Percentiles rank a stretch among this genome's conserved stretches.
Evolutionary conservation across 352 stramenopile species (phyloP).

Genomic region (Phytophthora podocarpi): DNA sequence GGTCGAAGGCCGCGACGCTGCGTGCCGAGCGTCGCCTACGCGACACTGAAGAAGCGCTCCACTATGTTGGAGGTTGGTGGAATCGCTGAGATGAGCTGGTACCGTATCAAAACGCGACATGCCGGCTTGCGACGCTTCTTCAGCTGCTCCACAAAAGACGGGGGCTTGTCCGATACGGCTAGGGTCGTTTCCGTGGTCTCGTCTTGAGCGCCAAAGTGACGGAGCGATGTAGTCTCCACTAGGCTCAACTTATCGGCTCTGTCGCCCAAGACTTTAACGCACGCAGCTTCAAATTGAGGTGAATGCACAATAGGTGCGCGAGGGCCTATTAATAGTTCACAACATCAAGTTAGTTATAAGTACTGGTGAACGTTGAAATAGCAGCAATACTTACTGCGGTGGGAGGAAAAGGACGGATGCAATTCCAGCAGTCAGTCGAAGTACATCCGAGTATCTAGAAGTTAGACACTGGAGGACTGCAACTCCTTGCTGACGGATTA

Average conservation of each 20-base stretch:
- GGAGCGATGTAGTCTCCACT: background rate
- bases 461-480: background rate
- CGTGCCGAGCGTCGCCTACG: background rate
- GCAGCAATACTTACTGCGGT: background rate
- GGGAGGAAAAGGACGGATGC: background rate
- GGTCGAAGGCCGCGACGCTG: background rate
- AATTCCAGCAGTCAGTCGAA: too few relatives aligned
- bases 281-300: background rate
- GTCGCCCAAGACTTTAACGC: background rate
- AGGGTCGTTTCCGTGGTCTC: background rate
- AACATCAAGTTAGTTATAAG: background rate
- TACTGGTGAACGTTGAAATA: too few relatives aligned
- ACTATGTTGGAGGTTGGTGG: background rate
- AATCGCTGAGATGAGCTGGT: background rate
- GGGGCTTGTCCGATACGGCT: too few relatives aligned
- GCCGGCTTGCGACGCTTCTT: slow-evolving; percentile 4
- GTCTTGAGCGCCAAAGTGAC: background rate
- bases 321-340: background rate
- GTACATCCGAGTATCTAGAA: background rate
- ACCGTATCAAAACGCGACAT: background rate
- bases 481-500: background rate
- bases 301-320: background rate
- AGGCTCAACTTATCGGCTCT: background rate
- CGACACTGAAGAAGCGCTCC: background rate
- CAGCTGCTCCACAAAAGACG: slow-evolving; percentile 1